phyloP scores from a whole-genome alignment of 768 basidiomycete species.

The Wakefieldia striispora region DNA sequence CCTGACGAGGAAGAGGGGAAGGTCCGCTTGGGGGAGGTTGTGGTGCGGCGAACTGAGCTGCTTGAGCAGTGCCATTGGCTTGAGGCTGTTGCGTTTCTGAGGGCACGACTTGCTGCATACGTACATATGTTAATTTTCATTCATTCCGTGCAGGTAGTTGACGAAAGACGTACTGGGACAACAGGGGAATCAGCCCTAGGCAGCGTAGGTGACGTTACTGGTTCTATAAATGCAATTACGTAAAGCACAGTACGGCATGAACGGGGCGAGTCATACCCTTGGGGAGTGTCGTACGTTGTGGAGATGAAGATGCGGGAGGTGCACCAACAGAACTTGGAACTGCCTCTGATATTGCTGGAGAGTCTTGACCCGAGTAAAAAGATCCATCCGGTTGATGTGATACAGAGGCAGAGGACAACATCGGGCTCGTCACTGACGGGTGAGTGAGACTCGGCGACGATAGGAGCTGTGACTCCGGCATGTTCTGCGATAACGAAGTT shows the following conservation, averaged over 20 bases:
- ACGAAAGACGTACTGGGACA: slow-evolving; percentile 37
- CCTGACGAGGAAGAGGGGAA: slow-evolving; percentile 51
- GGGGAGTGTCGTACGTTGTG: slow-evolving; percentile 45
- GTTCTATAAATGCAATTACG: slow-evolving; percentile 36
- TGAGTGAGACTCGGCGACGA: slow-evolving; percentile 87
- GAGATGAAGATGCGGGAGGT: slow-evolving; percentile 58
- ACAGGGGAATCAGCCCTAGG: slow-evolving; percentile 42
- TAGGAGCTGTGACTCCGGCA: slow-evolving; percentile 38
- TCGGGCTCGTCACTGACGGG: slow-evolving; percentile 77
- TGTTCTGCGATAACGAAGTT: slow-evolving; percentile 32
- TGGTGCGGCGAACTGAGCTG: slow-evolving; percentile 26
- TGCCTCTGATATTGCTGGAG: slow-evolving; percentile 73
- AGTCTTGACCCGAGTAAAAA: slow-evolving; percentile 68
- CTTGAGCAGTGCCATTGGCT: slow-evolving; percentile 33
- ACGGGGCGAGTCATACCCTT: slow-evolving; percentile 43
- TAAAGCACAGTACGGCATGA: slow-evolving; percentile 20
- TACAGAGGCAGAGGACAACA: slow-evolving; percentile 68
- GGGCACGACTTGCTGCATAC: slow-evolving; percentile 37
- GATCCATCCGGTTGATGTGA: slow-evolving; percentile 67
- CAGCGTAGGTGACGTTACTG: slow-evolving; percentile 44
- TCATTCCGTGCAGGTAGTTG: slow-evolving; percentile 8
- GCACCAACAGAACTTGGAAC: slow-evolving; percentile 42
- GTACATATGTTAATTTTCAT: slow-evolving; percentile 16
- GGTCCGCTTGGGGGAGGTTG: slow-evolving; percentile 38
- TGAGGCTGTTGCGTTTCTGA: slow-evolving; percentile 39